Conservation (phyloP, 345 rosid genomes). For the Cochlearia excelsa region DNA sequence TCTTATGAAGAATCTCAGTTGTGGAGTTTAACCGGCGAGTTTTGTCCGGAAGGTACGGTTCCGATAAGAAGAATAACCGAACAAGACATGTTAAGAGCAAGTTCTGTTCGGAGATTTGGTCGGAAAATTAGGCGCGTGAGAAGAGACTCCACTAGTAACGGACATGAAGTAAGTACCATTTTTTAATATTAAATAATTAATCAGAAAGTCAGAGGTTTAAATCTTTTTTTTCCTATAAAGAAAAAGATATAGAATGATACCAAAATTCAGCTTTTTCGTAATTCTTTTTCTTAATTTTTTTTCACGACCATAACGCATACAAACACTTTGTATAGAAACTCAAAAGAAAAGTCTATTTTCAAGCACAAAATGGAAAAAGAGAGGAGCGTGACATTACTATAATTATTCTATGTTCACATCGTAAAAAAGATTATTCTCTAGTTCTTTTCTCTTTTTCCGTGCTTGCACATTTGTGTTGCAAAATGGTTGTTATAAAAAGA, state of each 20-base stretch:
- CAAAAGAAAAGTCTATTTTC: conserved; percentile 14
- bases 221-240: conserved; percentile 9
- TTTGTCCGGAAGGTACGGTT: conserved; percentile 85
- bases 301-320: conserved; percentile 21
- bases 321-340: conserved; percentile 5
- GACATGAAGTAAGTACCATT: conserved; percentile 71
- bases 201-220: conserved; percentile 21
- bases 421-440: conserved; percentile 22
- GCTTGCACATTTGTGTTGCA: no score
- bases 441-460: conserved; percentile 20
- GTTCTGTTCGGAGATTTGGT: conserved; percentile 62
- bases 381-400: conserved; percentile 29
- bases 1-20: conserved; percentile 53
- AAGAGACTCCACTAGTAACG: conserved; percentile 76
- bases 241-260: conserved; percentile 34
- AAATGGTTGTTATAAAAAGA: no score
- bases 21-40: conserved; percentile 74
- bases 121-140: conserved; percentile 61
- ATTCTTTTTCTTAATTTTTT: conserved; percentile 4
- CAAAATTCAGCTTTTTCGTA: conserved; percentile 36
- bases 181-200: conserved; percentile 14
- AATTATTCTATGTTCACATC: conserved; percentile 26
- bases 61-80: conserved; percentile 94
- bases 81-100: conserved; percentile 77
- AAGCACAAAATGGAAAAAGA: background rate